These are phyloP conservation scores for Kodamaea sagamina DNA, from an alignment of 805 yeast species.

Conservation along the genomic window DNA sequence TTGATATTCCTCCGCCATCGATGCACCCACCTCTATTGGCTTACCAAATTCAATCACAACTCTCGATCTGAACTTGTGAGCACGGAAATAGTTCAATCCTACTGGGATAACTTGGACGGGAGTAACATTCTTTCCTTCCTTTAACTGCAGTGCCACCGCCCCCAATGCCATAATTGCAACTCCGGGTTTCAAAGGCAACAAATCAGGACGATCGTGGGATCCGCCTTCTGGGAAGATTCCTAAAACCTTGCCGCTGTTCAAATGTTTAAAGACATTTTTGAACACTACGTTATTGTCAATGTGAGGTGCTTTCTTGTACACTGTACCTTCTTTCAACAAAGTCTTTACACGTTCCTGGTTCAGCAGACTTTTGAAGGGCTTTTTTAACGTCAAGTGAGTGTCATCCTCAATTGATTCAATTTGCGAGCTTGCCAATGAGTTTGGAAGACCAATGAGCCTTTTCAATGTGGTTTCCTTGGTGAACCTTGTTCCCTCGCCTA, in stretches of 20 bases:
- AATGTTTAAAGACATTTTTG: conserved; percentile 38
- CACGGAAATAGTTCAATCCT: conserved; percentile 46
- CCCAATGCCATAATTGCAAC: conserved; percentile 49
- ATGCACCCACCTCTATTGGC: conserved; percentile 37
- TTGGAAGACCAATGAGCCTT: conserved; percentile 41
- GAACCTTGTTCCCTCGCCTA: conserved; percentile 39
- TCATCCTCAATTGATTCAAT: conserved; percentile 34
- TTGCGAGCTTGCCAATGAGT: conserved; percentile 37
- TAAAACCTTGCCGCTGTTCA: conserved; percentile 33
- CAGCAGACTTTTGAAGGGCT: conserved; percentile 26
- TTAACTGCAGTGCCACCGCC: conserved; percentile 31
- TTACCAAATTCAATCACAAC: conserved; percentile 46
- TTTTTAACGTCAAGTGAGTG: conserved; percentile 26
- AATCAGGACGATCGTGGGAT: conserved; percentile 44
- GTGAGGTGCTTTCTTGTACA: conserved; percentile 40
- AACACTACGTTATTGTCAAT: conserved; percentile 40
- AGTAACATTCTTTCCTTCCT: conserved; percentile 16
- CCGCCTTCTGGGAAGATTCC: conserved; percentile 50
- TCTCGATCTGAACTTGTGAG: conserved; percentile 42
- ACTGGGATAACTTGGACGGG: conserved; percentile 39
- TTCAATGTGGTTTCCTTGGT: conserved; percentile 33
- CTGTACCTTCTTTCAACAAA: conserved; percentile 29
- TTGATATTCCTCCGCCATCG: conserved; percentile 31
- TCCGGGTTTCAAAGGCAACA: conserved; percentile 46
- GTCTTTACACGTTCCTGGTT: conserved; percentile 19